These are phyloP conservation scores for Cydonia oblonga DNA, from an alignment of 331 rosid genomes.

Conservation along the genomic window DNA sequence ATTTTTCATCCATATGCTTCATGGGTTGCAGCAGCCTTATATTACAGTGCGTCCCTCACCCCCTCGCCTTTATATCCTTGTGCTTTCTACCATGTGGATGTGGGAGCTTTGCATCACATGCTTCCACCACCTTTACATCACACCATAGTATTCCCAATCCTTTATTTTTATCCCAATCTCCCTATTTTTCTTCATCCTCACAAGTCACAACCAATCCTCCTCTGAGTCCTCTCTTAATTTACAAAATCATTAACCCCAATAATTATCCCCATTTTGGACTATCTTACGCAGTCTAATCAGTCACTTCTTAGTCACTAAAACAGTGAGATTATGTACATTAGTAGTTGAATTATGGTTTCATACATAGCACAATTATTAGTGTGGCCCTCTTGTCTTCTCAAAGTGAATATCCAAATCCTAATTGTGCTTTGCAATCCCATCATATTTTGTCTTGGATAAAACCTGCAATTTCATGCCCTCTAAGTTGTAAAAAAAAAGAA, in stretches of 20 bases:
- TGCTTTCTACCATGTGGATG: constrained; percentile 17
- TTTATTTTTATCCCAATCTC: constrained; percentile 14
- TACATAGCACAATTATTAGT: constrained; percentile 12
- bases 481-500: too few species aligned
- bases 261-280: constrained; percentile 20
- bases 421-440: constrained; percentile 11
- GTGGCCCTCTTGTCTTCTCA: constrained; percentile 21
- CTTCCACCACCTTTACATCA: constrained; percentile 32
- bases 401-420: constrained; percentile 15
- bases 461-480: neutral
- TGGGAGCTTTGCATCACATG: constrained; percentile 35
- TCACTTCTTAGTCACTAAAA: neutral
- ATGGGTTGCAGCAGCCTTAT: neutral
- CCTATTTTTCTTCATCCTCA: constrained; percentile 12
- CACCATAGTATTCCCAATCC: constrained; percentile 14
- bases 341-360: constrained; percentile 10
- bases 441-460: constrained; percentile 15
- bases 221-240: neutral
- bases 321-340: neutral
- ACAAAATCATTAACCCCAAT: constrained; percentile 17
- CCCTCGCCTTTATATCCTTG: neutral
- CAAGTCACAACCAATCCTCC: neutral
- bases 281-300: constrained; percentile 8
- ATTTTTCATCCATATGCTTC: neutral
- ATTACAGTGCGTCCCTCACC: neutral